phyloP scores from a whole-genome alignment of 1,139 yeast genomes.

The Blastobotrys apis region DNA sequence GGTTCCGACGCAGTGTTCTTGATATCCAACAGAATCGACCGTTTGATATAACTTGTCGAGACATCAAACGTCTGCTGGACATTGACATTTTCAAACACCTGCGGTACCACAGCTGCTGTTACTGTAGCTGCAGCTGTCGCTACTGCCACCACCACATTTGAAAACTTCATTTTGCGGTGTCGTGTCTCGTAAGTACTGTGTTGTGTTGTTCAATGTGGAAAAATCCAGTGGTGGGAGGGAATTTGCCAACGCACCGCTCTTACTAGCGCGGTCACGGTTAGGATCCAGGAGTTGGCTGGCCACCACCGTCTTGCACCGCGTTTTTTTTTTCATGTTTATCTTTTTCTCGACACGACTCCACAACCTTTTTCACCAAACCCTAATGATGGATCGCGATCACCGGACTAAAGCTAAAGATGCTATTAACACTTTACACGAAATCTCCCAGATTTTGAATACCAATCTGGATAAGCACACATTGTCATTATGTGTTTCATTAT shows the following conservation, averaged over 20 bases:
- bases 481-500: slow-evolving; percentile 26
- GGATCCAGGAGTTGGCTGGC: too few species aligned
- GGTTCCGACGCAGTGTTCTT: slow-evolving; percentile 59
- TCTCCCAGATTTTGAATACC: slow-evolving; percentile 32
- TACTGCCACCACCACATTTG: slow-evolving; percentile 3
- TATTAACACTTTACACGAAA: slow-evolving; percentile 26
- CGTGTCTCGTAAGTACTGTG: too few species aligned
- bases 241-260: background rate
- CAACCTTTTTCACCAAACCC: too few species aligned
- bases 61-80: slow-evolving; percentile 50
- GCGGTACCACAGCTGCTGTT: slow-evolving; percentile 6
- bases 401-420: slow-evolving; percentile 18
- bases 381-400: too few species aligned
- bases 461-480: slow-evolving; percentile 28
- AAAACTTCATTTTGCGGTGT: slow-evolving; percentile 7
- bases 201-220: too few species aligned
- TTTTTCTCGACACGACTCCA: too few species aligned
- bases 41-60: slow-evolving; percentile 61
- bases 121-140: slow-evolving; percentile 1
- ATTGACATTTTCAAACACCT: slow-evolving; percentile 31
- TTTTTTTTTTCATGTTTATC: too few species aligned
- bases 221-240: too few species aligned
- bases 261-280: background rate
- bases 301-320: too few species aligned
- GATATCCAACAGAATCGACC: slow-evolving; percentile 51